phyloP scores from a whole-genome alignment of 257 asterid species.

The Dorcoceras hygrometricum region DNA sequence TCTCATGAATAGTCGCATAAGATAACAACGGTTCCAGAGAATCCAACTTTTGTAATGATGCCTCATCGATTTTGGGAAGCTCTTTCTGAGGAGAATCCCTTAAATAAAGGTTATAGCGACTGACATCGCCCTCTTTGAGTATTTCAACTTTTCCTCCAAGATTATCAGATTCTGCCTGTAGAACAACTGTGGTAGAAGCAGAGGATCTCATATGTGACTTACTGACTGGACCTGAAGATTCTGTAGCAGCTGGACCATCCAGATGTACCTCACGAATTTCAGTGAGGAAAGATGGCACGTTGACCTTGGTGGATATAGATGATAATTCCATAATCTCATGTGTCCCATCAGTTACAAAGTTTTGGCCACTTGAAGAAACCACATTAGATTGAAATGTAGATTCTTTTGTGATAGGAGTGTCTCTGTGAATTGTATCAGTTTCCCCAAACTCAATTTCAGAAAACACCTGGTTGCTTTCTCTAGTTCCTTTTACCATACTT shows the following conservation, averaged over 20 bases:
- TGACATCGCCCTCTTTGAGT: constrained; percentile 29
- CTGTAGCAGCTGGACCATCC: constrained; percentile 32
- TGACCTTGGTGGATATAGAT: constrained; percentile 26
- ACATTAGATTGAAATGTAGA: constrained; percentile 30
- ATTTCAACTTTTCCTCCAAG: constrained; percentile 32
- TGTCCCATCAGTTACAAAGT: constrained; percentile 29
- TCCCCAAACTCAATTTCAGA: constrained; percentile 31
- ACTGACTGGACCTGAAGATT: constrained; percentile 31
- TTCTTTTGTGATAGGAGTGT: constrained; percentile 30
- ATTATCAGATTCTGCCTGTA: constrained; percentile 33
- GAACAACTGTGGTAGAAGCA: constrained; percentile 33
- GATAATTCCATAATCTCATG: constrained; percentile 35
- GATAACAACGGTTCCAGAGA: constrained; percentile 41
- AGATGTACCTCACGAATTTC: constrained; percentile 37
- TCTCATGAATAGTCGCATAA: constrained; percentile 39
- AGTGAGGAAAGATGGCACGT: constrained; percentile 26
- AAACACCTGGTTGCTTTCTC: constrained; percentile 24
- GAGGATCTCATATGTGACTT: constrained; percentile 31
- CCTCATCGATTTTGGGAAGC: constrained; percentile 58
- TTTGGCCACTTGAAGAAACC: constrained; percentile 34
- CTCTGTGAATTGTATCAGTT: constrained; percentile 30
- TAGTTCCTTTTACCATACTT: constrained; percentile 30
- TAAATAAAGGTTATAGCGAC: constrained; percentile 34
- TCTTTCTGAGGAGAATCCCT: constrained; percentile 51
- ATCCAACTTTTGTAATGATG: constrained; percentile 53